Percentiles rank a stretch among this genome's conserved stretches.
Conservation (phyloP, 129 eudicot species). For the Chrysanthemum lavandulifolium region DNA sequence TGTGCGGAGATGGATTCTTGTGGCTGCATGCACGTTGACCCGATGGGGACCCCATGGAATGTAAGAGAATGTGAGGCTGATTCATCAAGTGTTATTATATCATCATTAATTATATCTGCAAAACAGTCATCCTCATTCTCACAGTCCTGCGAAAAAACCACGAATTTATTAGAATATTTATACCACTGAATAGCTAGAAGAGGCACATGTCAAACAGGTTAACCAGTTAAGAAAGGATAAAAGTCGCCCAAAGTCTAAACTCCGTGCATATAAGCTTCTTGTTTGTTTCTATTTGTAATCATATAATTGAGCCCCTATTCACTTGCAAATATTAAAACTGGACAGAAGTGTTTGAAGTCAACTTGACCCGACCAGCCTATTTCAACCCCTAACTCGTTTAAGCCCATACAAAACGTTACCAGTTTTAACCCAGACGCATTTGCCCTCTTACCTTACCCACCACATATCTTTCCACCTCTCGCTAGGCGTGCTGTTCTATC, state of each 20-base stretch:
- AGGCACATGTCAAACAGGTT: background rate
- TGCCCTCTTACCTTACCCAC: background rate
- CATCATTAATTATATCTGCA: constrained; percentile 81
- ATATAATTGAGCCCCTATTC: too few relatives aligned
- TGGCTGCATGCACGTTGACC: constrained; percentile 23
- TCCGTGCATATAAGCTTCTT: too few relatives aligned
- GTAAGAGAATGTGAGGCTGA: constrained; percentile 27
- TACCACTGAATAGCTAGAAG: background rate
- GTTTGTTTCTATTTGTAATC: too few relatives aligned
- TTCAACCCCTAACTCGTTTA: background rate
- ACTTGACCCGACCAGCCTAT: background rate
- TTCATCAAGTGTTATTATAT: constrained; percentile 71
- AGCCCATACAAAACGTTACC: background rate
- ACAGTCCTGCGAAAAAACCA: constrained; percentile 30
- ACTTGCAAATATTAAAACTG: background rate
- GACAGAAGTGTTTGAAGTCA: background rate
- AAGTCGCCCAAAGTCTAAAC: too few relatives aligned
- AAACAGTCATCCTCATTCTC: constrained; percentile 63
- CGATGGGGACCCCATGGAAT: constrained; percentile 22
- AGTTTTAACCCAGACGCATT: background rate
- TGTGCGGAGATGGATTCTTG: constrained; percentile 30
- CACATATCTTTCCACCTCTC: background rate
- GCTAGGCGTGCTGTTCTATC: background rate
- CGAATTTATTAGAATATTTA: background rate
- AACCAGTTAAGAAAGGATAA: too few relatives aligned